These are phyloP conservation scores for Annona squamosa DNA, from an alignment of 164 flowering plant genomes.

Conservation along the genomic window DNA sequence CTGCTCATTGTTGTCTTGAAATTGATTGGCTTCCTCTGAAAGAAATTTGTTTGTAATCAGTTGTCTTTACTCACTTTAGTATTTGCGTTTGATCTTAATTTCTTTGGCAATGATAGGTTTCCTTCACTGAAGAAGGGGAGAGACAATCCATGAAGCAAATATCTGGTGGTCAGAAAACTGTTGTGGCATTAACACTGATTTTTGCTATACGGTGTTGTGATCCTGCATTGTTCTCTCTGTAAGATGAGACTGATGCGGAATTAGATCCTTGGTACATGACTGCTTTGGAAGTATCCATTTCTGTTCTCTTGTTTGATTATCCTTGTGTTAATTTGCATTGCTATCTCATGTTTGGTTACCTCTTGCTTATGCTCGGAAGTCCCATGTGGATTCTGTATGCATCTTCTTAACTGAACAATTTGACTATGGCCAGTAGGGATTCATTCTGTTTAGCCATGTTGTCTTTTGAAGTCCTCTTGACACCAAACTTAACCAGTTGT, in stretches of 20 bases:
- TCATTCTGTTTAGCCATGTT: too few relatives aligned
- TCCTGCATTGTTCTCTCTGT: constrained; percentile 97
- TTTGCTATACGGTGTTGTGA: constrained; percentile 98
- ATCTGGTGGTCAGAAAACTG: constrained; percentile 99
- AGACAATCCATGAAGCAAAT: constrained; percentile 97
- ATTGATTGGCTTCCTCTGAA: background rate
- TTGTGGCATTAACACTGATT: constrained; percentile 85
- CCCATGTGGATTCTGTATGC: too few relatives aligned
- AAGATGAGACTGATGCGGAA: constrained; percentile 99
- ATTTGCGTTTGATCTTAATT: background rate
- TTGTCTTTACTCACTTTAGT: background rate
- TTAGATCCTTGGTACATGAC: constrained; percentile 96
- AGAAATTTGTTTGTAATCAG: background rate
- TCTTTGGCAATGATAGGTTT: constrained; percentile 49
- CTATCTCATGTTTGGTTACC: background rate
- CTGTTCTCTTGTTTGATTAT: background rate
- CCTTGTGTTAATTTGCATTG: background rate
- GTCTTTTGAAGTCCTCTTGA: too few relatives aligned
- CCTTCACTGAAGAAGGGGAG: constrained; percentile 98
- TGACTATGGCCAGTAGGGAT: too few relatives aligned
- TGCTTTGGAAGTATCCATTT: constrained; percentile 89
- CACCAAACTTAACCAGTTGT: too few relatives aligned
- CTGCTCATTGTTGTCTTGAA: background rate
- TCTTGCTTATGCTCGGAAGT: background rate
- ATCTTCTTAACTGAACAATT: too few relatives aligned